Evolutionary conservation across 176 grass and related monocot species (phyloP).

Genomic region (Eragrostis curvula): DNA sequence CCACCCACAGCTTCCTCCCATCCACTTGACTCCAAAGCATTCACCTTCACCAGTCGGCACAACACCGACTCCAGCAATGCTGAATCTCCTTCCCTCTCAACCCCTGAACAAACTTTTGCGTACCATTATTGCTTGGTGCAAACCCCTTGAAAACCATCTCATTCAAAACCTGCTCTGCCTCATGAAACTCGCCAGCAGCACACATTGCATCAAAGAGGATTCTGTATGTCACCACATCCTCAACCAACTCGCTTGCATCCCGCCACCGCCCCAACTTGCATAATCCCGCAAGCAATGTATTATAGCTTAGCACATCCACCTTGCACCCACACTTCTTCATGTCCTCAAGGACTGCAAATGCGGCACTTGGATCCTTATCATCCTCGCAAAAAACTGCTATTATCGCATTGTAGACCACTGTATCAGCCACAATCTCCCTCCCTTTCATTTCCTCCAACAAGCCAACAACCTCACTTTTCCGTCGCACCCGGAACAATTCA

Average conservation of each 20-base stretch:
- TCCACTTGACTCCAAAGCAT: slow-evolving; percentile 45
- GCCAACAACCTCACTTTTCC: slow-evolving; percentile 55
- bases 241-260: slow-evolving; percentile 53
- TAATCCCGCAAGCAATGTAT: slow-evolving; percentile 53
- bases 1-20: slow-evolving; percentile 52
- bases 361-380: slow-evolving; percentile 49
- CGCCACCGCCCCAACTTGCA: slow-evolving; percentile 57
- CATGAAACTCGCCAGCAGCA: slow-evolving; percentile 46
- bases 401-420: slow-evolving; percentile 62
- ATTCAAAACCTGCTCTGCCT: slow-evolving; percentile 48
- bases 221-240: slow-evolving; percentile 65
- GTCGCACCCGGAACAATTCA: slow-evolving; percentile 46
- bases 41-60: slow-evolving; percentile 40
- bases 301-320: slow-evolving; percentile 57
- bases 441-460: slow-evolving; percentile 75
- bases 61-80: slow-evolving; percentile 34
- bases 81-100: slow-evolving; percentile 48
- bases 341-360: slow-evolving; percentile 62
- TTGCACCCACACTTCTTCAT: slow-evolving; percentile 60
- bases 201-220: slow-evolving; percentile 58
- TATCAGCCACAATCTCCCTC: slow-evolving; percentile 48
- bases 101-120: slow-evolving; percentile 53
- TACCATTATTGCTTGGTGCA: slow-evolving; percentile 46
- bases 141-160: slow-evolving; percentile 76
- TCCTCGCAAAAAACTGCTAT: slow-evolving; percentile 63